These are phyloP conservation scores for Hypericum androsaemum DNA, from an alignment of 345 rosid species.

Conservation along the genomic window DNA sequence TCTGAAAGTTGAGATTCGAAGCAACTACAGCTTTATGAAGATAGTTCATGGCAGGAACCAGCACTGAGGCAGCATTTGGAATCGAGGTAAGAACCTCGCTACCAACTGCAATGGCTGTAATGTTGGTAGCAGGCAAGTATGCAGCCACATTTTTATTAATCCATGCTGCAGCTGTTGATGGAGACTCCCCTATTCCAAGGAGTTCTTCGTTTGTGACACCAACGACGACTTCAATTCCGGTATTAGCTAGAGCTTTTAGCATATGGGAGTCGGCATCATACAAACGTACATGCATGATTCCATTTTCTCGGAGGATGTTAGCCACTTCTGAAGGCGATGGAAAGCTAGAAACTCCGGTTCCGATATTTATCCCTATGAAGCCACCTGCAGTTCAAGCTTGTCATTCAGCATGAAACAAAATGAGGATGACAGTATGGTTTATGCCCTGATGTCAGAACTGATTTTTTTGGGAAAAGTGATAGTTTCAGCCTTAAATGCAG, in stretches of 20 bases:
- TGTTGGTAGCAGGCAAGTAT: constrained; percentile 79
- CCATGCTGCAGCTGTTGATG: constrained; percentile 85
- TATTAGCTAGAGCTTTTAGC: constrained; percentile 80
- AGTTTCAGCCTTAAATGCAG: too few relatives aligned
- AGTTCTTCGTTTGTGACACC: constrained; percentile 78
- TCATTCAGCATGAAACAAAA: constrained; percentile 4
- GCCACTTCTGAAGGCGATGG: constrained; percentile 67
- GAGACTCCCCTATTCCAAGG: constrained; percentile 63
- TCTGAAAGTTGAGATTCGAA: constrained; percentile 56
- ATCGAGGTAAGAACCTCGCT: constrained; percentile 73
- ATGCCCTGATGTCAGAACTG: not conserved
- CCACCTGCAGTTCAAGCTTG: constrained; percentile 41
- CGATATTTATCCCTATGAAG: constrained; percentile 75
- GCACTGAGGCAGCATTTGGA: constrained; percentile 65
- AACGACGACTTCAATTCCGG: constrained; percentile 66
- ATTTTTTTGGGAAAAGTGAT: too few relatives aligned
- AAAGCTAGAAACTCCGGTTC: constrained; percentile 64
- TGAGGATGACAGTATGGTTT: not conserved
- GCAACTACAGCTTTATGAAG: constrained; percentile 88
- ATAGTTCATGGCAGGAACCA: constrained; percentile 73
- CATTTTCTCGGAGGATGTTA: constrained; percentile 39
- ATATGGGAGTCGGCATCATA: constrained; percentile 76
- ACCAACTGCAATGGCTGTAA: constrained; percentile 90
- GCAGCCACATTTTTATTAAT: constrained; percentile 68
- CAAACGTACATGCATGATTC: constrained; percentile 81